Conservation (phyloP, 2,329 filamentous ascomycete species). For the Phaeosphaeriaceae sp. region DNA sequence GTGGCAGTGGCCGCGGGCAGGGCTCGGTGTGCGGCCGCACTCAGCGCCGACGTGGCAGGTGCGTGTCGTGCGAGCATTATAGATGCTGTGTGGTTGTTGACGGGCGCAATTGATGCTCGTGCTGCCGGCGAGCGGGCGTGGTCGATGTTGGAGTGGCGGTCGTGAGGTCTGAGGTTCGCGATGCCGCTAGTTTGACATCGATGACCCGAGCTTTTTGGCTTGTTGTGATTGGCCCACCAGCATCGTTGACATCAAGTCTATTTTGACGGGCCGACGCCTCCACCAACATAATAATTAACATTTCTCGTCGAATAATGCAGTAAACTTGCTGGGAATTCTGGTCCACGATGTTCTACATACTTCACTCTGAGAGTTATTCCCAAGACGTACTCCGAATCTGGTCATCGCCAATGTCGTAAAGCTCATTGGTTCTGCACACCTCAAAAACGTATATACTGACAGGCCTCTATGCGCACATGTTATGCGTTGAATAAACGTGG, state of each 20-base stretch:
- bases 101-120: conserved; percentile 49
- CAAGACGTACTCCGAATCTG: too few species aligned
- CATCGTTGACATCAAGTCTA: conserved; percentile 3
- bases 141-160: conserved; percentile 39
- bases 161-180: conserved; percentile 27
- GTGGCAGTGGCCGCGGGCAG: conserved; percentile 49
- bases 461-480: too few species aligned
- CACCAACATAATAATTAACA: too few species aligned
- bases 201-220: neutral
- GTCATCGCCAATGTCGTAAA: too few species aligned
- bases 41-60: conserved; percentile 48
- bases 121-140: conserved; percentile 34
- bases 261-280: neutral
- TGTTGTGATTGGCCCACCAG: neutral
- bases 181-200: conserved; percentile 7
- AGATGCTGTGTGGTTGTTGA: conserved; percentile 28
- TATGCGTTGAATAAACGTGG: too few species aligned
- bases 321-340: too few species aligned
- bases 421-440: too few species aligned
- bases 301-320: too few species aligned
- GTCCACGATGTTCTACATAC: too few species aligned
- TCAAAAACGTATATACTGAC: too few species aligned
- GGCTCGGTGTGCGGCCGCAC: conserved; percentile 49
- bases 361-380: too few species aligned
- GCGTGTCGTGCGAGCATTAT: conserved; percentile 53